Evolutionary conservation across 169 alveolate genomes (phyloP).

Genomic region (Besnoitia besnoiti): DNA sequence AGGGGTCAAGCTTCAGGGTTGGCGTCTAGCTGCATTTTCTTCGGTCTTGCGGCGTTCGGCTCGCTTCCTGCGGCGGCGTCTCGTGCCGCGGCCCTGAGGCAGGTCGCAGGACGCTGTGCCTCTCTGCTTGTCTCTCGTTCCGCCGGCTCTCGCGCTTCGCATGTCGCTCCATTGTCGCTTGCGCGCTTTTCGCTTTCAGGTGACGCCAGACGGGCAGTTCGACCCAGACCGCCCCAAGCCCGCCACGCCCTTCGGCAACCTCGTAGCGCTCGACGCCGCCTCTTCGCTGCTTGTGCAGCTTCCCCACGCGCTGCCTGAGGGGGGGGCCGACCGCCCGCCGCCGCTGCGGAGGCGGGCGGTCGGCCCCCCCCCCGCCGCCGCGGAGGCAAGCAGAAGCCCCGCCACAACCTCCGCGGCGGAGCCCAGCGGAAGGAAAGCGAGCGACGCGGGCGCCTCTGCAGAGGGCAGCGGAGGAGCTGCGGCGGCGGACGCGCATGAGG

Average conservation of each 20-base stretch:
- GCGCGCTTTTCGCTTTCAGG: background rate
- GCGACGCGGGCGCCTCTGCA: background rate
- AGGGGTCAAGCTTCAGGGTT: too few relatives aligned
- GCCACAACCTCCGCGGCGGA: background rate
- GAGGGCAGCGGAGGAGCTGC: background rate
- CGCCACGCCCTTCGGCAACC: background rate
- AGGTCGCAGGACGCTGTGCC: too few relatives aligned
- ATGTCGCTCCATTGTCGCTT: too few relatives aligned
- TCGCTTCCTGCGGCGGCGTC: too few relatives aligned
- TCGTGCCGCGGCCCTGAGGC: too few relatives aligned
- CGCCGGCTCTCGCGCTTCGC: too few relatives aligned
- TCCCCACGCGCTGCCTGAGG: conserved; percentile 13
- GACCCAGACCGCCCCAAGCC: conserved; percentile 29
- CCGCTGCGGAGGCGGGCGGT: background rate
- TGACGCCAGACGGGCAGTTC: conserved; percentile 1
- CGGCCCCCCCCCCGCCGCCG: background rate
- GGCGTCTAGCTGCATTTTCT: too few relatives aligned
- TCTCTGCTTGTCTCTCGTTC: too few relatives aligned
- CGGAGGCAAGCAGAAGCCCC: background rate
- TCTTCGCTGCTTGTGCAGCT: background rate
- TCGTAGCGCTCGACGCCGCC: conserved; percentile 8
- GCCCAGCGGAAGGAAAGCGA: background rate
- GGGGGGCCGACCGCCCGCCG: background rate
- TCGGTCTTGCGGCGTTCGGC: too few relatives aligned
- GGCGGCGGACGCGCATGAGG: background rate